These are phyloP conservation scores for Trypanosoma cruzi DNA, from an alignment of 208 protist genomes.

Conservation along the genomic window DNA sequence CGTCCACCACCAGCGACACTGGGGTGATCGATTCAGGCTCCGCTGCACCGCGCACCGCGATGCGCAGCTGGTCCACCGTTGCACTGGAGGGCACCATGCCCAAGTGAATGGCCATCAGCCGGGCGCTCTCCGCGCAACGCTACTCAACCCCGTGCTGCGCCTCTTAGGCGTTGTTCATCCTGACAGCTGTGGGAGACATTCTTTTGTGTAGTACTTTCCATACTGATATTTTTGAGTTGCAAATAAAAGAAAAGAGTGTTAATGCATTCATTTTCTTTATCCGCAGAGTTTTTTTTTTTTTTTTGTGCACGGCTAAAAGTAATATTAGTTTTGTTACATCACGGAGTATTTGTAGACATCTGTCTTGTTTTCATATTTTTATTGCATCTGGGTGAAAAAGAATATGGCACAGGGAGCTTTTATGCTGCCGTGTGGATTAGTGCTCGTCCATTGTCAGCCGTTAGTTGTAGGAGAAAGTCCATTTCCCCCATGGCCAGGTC, in stretches of 20 bases:
- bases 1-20: constrained; percentile 6
- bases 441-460: neutral
- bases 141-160: neutral
- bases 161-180: neutral
- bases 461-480: constrained; percentile 6
- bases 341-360: too few relatives aligned
- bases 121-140: too few relatives aligned
- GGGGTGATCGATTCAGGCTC: neutral
- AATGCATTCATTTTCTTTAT: too few relatives aligned
- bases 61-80: too few relatives aligned
- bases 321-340: too few relatives aligned
- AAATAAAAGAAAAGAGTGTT: constrained; percentile 19
- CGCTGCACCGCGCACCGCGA: too few relatives aligned
- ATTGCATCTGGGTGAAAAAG: neutral
- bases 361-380: neutral
- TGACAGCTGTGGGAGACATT: too few relatives aligned
- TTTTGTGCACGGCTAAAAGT: too few relatives aligned
- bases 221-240: constrained; percentile 5
- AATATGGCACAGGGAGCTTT: neutral
- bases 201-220: neutral
- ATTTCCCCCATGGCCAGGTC: constrained; percentile 10
- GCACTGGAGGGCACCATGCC: too few relatives aligned
- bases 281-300: too few relatives aligned
- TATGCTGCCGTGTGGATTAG: neutral
- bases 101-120: too few relatives aligned